Evolutionary conservation across 2,329 filamentous ascomycete species (phyloP).

Genomic region (Pseudonectria foliicola): DNA sequence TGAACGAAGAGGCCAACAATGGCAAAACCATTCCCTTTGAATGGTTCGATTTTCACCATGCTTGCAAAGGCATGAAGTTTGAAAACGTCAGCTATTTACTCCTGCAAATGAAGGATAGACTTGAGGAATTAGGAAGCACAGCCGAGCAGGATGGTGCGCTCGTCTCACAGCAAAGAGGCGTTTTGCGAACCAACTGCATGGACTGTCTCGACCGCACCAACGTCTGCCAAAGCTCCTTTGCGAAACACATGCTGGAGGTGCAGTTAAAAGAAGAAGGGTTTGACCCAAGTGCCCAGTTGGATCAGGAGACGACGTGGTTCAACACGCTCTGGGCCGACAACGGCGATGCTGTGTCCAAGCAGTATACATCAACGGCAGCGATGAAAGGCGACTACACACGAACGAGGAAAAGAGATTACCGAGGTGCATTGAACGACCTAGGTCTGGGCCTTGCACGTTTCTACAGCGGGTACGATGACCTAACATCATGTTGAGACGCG

Average conservation of each 20-base stretch:
- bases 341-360: constrained; percentile 88
- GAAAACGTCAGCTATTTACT: constrained; percentile 85
- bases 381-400: constrained; percentile 96
- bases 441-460: constrained; percentile 77
- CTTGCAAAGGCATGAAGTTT: constrained; percentile 94
- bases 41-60: constrained; percentile 96
- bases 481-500: background rate
- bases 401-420: constrained; percentile 82
- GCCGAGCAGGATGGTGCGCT: constrained; percentile 43
- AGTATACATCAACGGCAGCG: constrained; percentile 91
- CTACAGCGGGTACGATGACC: constrained; percentile 51
- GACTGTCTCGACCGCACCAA: constrained; percentile 96
- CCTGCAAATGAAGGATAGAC: constrained; percentile 56
- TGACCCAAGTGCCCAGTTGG: constrained; percentile 64
- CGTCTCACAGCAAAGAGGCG: constrained; percentile 55
- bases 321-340: constrained; percentile 97
- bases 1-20: constrained; percentile 57
- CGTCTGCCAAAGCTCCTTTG: constrained; percentile 89
- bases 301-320: constrained; percentile 85
- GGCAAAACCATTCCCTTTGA: constrained; percentile 52
- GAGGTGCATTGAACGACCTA: constrained; percentile 85
- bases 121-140: constrained; percentile 67
- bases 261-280: constrained; percentile 73
- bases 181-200: constrained; percentile 97
- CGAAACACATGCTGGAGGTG: constrained; percentile 69